Evolutionary conservation across 352 stramenopile genomes (phyloP), one percentile per base, ranked within the genome.

Genomic region (Phytopythium cucurbitacearum): DNA sequence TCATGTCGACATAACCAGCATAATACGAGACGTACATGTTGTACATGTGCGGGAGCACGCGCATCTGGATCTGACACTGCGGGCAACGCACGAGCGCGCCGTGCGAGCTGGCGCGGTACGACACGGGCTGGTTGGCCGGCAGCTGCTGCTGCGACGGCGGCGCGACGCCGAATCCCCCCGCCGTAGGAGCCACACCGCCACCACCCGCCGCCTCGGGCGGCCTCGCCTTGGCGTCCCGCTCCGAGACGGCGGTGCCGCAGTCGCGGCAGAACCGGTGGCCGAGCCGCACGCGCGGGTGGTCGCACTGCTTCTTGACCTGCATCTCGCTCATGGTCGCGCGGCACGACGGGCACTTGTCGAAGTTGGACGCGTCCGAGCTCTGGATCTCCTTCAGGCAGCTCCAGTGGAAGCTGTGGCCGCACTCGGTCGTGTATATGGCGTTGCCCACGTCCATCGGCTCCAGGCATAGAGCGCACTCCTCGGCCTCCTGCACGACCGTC

Each of bases 21-120:
- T 6, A 47, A 12, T 15, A 28, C 13, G 38, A 43, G 3, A 76
- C 77, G 38, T 82, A 92, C 83, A 94, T 90, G 75, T 94, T 94
- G 62, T 92, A 94, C 84, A 94, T 94, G 59, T 94, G 79, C 6
- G 84, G 84, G 2, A 94, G 70, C 45, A 94, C 84, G 15, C 84
- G 79, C 81, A 94, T 91, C 57, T 94, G 80, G 56, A 94, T 92
- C 37, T 91, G 84, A 53, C 84, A 94, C 55, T 91, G 79, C 8
- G 84, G 84, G 58, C 84, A 94, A 16, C 80, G 80, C 49, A 94
- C 84, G 37, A 94, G 76, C 16, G 84, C 84, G n/a, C 84, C 84
- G 47, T 94, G 80, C n/a, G 78, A 85, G 47, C 78, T 85, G 8
- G 79, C 81, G 34, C 84, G 76, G 49, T 92, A 94, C 2, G 84